These are phyloP conservation scores for Calcarisporium arbuscula DNA, from an alignment of 2,329 filamentous ascomycete genomes.

Conservation along the genomic window DNA sequence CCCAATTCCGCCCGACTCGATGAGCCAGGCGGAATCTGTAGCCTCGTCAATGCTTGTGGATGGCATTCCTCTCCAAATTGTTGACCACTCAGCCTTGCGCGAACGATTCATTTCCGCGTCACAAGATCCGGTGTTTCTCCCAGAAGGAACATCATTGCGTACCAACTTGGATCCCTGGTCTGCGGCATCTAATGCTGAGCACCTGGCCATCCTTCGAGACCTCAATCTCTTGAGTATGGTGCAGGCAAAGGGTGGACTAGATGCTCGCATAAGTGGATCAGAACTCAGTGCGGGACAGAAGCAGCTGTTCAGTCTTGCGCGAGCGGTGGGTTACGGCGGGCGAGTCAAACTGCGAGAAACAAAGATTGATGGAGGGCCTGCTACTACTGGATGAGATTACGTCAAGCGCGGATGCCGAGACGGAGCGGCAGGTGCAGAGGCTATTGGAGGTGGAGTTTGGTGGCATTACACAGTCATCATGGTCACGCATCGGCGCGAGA, in stretches of 20 bases:
- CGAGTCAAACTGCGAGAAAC: conserved; percentile 2
- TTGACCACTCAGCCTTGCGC: conserved; percentile 36
- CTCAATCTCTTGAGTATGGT: conserved; percentile 24
- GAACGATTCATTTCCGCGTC: conserved; percentile 41
- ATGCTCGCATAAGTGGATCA: conserved; percentile 31
- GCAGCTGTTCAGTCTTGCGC: conserved; percentile 56
- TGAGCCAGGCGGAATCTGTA: too few relatives aligned
- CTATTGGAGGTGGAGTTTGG: conserved; percentile 31
- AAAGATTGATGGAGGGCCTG: conserved; percentile 12
- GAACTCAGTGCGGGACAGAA: conserved; percentile 50
- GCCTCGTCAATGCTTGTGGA: conserved; percentile 44
- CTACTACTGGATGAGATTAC: conserved; percentile 36
- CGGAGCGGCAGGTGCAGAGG: conserved; percentile 30
- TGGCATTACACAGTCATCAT: conserved; percentile 45
- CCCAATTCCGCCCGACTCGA: conserved; percentile 16
- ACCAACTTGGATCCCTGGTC: conserved; percentile 2
- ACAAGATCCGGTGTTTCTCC: conserved; percentile 45
- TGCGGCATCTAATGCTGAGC: not conserved
- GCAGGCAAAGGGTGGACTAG: conserved; percentile 18
- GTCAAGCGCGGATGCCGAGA: conserved; percentile 30
- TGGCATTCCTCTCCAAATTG: conserved; percentile 22
- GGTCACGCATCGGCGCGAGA: conserved; percentile 36
- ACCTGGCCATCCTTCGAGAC: conserved; percentile 16
- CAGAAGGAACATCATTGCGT: conserved; percentile 15
- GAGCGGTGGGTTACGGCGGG: conserved; percentile 47